Evolutionary conservation across 2,329 filamentous ascomycete species (phyloP).

Genomic region (Metarhizium guizhouense): DNA sequence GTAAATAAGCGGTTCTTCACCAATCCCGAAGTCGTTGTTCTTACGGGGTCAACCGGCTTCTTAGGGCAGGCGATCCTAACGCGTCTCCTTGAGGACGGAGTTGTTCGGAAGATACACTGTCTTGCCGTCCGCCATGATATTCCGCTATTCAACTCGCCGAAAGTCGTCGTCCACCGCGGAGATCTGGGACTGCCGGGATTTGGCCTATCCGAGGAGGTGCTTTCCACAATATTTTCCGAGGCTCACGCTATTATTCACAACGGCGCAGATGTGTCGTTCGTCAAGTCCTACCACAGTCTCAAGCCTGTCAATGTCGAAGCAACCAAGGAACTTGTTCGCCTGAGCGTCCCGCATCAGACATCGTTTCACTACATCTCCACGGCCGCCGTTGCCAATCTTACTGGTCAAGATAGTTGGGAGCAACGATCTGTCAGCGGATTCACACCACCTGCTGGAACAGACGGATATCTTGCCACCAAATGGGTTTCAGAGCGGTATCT

Average conservation of each 20-base stretch:
- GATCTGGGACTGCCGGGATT: conserved; percentile 24
- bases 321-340: conserved; percentile 17
- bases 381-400: neutral
- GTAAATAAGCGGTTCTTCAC: neutral
- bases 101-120: conserved; percentile 31
- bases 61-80: conserved; percentile 30
- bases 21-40: neutral
- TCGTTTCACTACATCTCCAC: conserved; percentile 26
- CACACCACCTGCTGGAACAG: conserved; percentile 10
- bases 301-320: conserved; percentile 18
- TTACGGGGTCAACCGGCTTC: conserved; percentile 32
- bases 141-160: conserved; percentile 8
- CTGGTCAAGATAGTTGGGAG: neutral
- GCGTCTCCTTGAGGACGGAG: conserved; percentile 21
- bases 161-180: conserved; percentile 26
- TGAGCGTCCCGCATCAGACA: conserved; percentile 14
- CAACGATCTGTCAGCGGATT: neutral
- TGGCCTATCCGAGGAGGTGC: conserved; percentile 22
- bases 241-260: conserved; percentile 38
- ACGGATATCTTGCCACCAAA: conserved; percentile 23
- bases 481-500: conserved; percentile 23
- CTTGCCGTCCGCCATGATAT: conserved; percentile 25
- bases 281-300: conserved; percentile 21
- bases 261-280: conserved; percentile 26
- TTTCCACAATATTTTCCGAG: neutral